Base-by-base conservation (phyloP, 768 basidiomycete species). In the Amanita brunnescens region DNA sequence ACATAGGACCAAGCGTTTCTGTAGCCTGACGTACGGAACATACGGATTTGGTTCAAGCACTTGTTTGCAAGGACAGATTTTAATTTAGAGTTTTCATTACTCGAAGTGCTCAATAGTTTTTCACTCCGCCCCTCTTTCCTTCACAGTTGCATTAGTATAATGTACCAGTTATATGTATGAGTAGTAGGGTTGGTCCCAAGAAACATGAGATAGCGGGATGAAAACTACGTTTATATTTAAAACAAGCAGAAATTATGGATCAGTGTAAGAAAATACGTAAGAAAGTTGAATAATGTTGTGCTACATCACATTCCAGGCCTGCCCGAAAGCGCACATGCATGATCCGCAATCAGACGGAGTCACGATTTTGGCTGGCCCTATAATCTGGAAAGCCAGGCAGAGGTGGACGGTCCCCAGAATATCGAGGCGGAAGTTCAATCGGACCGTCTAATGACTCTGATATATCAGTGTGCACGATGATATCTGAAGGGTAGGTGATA, bases 401-500 rank as follows among this genome's bases (percentile, higher is more conserved):
- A 30, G 62, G 62, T 14, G 56, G 57, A 32, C 62, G 59, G 21
- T 58, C 52, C 37, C 60, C 67, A 23, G 63, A 62, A 32, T 68
- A 68, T 49, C 61, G 60, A 14, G 67, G 67, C 10, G 67, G 67
- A n/a, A 64, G 42, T 33, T 67, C 65, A 20, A 63, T 53, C 5
- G 58, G 61, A 45, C 38, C 39, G 14, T 57, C 57, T 21, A 47
- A 44, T 8, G 53, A 26, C 30, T 64, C 66, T 30, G 60, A 58
- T 34, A 65, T 63, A 54, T 67, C 65, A 7, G 59, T 61, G 23
- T 67, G 65, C n/a, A 62, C 47, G 18, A 67, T 58, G 24, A 67
- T 41, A 13, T 57, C 42, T 3, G 50, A 44, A 5, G 50, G 50
- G 14, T 35, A 18, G 21, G 39, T 41, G 10, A 32, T 39, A 38